These are phyloP conservation scores for Thraustochytrium sp. DNA, from an alignment of 352 stramenopile genomes.

Conservation along the genomic window DNA sequence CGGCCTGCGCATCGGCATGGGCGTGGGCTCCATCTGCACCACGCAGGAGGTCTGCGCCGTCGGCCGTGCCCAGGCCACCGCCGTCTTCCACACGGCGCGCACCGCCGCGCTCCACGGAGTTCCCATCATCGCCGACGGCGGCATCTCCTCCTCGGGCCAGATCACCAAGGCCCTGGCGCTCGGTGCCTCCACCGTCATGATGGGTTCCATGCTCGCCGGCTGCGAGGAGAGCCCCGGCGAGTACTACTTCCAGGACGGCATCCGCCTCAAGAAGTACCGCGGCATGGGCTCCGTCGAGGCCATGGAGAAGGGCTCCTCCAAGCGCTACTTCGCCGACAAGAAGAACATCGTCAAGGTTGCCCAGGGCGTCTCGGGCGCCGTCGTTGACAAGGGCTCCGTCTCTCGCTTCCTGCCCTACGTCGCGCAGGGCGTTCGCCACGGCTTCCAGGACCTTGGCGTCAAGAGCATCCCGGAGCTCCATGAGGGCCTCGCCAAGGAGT, in stretches of 20 bases:
- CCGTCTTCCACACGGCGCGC: conserved; percentile 86
- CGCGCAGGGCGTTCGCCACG: conserved; percentile 94
- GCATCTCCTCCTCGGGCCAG: conserved; percentile 95
- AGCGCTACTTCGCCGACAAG: conserved; percentile 75
- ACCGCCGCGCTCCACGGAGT: conserved; percentile 62
- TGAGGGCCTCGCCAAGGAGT: conserved; percentile 64
- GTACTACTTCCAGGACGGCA: conserved; percentile 99
- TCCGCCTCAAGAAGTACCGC: conserved; percentile 99
- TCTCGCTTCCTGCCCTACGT: conserved; percentile 98
- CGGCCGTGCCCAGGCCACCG: conserved; percentile 93
- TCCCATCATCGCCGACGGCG: conserved; percentile 96
- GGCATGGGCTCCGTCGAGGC: conserved; percentile 99
- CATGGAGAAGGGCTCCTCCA: conserved; percentile 92
- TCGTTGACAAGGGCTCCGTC: conserved; percentile 98
- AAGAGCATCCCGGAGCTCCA: conserved; percentile 79
- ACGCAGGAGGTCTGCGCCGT: conserved; percentile 94
- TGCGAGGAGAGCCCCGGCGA: conserved; percentile 98
- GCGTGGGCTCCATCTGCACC: conserved; percentile 98
- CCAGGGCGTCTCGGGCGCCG: conserved; percentile 95
- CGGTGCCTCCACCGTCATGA: conserved; percentile 97
- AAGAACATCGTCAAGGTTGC: conserved; percentile 92
- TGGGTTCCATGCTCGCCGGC: conserved; percentile 97
- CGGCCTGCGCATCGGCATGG: conserved; percentile 99
- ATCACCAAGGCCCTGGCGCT: conserved; percentile 97
- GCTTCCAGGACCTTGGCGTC: conserved; percentile 87